phyloP scores from a whole-genome alignment of 495 filamentous ascomycete genomes.

The Neurospora intermedia region DNA sequence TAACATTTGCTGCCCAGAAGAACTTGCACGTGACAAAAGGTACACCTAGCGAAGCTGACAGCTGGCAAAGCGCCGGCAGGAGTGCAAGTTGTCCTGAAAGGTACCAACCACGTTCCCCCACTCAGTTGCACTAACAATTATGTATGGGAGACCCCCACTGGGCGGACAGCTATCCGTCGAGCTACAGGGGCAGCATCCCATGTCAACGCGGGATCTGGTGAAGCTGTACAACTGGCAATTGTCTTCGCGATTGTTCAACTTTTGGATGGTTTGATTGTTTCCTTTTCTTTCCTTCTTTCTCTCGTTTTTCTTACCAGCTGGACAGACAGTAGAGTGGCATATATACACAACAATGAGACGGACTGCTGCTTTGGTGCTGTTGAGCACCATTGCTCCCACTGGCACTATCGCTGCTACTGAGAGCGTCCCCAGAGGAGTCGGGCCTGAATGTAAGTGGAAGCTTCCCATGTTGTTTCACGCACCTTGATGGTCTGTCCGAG shows the following conservation, averaged over 20 bases:
- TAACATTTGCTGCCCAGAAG: neutral
- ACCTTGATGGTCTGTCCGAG: neutral
- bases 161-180: neutral
- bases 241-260: neutral
- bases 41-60: neutral
- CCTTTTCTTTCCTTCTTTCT: neutral
- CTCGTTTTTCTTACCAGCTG: neutral
- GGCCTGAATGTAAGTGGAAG: constrained; percentile 29
- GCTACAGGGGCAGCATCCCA: neutral
- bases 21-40: neutral
- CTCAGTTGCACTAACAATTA: neutral
- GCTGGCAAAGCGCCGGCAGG: neutral
- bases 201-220: neutral
- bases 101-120: neutral
- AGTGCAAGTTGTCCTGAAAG: neutral
- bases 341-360: constrained; percentile 16
- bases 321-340: neutral
- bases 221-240: neutral
- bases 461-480: neutral
- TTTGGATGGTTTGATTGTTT: neutral
- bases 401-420: constrained; percentile 13
- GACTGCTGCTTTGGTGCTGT: constrained; percentile 22
- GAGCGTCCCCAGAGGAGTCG: constrained; percentile 25
- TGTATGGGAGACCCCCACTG: neutral
- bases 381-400: constrained; percentile 20